Conservation (phyloP, 805 yeast species). For the Wickerhamomyces chaumierensis region DNA sequence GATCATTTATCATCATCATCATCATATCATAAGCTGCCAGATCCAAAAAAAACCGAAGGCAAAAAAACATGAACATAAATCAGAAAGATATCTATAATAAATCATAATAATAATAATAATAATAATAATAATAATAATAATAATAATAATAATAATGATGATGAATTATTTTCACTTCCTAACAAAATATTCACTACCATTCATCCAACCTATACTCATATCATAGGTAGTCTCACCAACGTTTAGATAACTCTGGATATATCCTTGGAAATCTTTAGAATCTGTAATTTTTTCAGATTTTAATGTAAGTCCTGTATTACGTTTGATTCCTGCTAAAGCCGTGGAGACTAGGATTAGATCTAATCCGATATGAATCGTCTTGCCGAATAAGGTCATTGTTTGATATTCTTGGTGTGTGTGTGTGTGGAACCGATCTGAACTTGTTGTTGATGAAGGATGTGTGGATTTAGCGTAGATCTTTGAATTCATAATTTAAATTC, state of each 20-base stretch:
- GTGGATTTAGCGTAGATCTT: too few relatives aligned
- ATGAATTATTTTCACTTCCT: constrained; percentile 27
- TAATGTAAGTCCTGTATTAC: constrained; percentile 59
- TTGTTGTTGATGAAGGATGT: too few relatives aligned
- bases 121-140: neutral
- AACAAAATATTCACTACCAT: constrained; percentile 63
- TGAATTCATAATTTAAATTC: too few relatives aligned
- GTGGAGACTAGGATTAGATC: constrained; percentile 58
- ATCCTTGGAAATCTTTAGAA: constrained; percentile 33
- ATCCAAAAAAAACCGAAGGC: too few relatives aligned
- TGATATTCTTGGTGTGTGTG: too few relatives aligned
- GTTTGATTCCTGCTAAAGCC: constrained; percentile 59
- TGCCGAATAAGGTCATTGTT: constrained; percentile 32
- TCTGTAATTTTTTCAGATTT: constrained; percentile 30
- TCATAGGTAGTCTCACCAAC: constrained; percentile 82
- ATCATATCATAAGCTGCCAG: too few relatives aligned
- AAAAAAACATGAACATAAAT: too few relatives aligned
- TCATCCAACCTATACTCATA: constrained; percentile 55
- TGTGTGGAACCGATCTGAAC: too few relatives aligned
- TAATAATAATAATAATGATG: neutral
- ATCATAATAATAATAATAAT: too few relatives aligned
- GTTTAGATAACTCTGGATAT: constrained; percentile 57
- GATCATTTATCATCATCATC: too few relatives aligned
- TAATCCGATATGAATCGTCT: constrained; percentile 41
- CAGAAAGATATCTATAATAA: too few relatives aligned